Base-by-base conservation (phyloP, 2,329 filamentous ascomycete genomes). In the Alternaria alternata region DNA sequence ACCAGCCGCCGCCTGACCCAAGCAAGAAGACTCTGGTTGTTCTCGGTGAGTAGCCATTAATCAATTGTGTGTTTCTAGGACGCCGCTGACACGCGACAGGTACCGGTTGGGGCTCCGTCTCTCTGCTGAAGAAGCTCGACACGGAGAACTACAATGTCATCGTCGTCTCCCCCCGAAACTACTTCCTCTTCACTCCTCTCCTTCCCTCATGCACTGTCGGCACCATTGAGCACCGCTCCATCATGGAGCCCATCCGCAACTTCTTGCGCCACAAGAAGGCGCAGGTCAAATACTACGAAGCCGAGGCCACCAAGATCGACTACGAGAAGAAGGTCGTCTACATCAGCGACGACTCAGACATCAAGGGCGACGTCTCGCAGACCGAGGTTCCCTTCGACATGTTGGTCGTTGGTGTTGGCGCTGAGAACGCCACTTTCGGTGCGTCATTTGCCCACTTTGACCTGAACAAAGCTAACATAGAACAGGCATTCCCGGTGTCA, bases 111-210 rank as follows among this genome's bases (percentile, higher is more conserved):
- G 95, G 90, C 71, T 93, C 94, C 43, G 93, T 99, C 75, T 96
- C 94, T 62, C 89, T 99, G 63, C 88, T 99, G 69, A 99, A 99
- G 88, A 97, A 96, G 80, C 91, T 99, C 81, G 94, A 99, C 78
- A 97, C 94, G 63, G 92, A 96, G 81, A 96, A 98, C 87, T 99
- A 98, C 88, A 98, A 99, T 80, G 94, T 98, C 80, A 82, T 98
- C 77, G 93, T 99, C 79, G 92, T 99, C 80, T 98, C 95, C 51
- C 95, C 95, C 55, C 92, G 95, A 79, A 99, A 99, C 84, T 99
- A 97, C 88, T 99, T 99, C 89, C 90, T 99, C 71, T 99, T 99
- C 87, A 99, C 95, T 30, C 95, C 95, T 62, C 89, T 99, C 61
- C 88, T 99, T 63, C 95, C 95, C 67, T 98, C 94, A 77, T 99